Conservation (phyloP, 768 basidiomycete species). For the Tricholoma sp. region DNA sequence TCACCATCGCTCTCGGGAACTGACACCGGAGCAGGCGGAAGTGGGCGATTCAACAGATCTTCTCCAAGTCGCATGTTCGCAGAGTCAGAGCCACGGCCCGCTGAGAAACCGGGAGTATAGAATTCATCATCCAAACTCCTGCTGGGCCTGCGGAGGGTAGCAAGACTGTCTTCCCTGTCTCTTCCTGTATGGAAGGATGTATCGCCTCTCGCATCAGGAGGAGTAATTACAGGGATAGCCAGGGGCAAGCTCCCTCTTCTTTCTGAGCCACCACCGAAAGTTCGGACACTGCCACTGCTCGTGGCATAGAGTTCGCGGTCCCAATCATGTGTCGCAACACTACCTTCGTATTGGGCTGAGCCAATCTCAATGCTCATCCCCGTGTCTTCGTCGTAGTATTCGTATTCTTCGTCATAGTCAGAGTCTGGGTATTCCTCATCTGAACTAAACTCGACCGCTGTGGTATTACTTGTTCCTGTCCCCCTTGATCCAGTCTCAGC, state of each 20-base stretch:
- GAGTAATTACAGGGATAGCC: conserved; percentile 42
- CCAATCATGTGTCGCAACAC: conserved; percentile 19
- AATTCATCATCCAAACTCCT: conserved; percentile 52
- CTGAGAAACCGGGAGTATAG: neutral
- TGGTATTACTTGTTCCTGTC: conserved; percentile 21
- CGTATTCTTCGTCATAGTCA: conserved; percentile 30
- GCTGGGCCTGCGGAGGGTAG: conserved; percentile 56
- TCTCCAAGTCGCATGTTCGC: neutral
- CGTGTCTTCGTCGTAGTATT: conserved; percentile 33
- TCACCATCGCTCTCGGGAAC: conserved; percentile 53
- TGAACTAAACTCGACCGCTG: conserved; percentile 37
- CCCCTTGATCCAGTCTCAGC: conserved; percentile 21
- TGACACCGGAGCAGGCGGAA: conserved; percentile 27
- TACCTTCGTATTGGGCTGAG: conserved; percentile 31
- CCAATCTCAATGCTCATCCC: conserved; percentile 34
- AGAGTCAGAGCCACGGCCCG: conserved; percentile 5
- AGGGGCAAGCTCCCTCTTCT: conserved; percentile 60
- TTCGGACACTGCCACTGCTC: conserved; percentile 20
- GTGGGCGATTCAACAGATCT: conserved; percentile 9
- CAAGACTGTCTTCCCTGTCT: conserved; percentile 52
- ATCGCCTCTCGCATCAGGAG: conserved; percentile 8
- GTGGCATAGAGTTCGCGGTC: conserved; percentile 20
- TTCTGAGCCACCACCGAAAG: conserved; percentile 10
- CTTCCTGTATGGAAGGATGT: conserved; percentile 24
- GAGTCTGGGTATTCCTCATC: conserved; percentile 43